phyloP scores from a whole-genome alignment of 1,284 basidiomycete species.

The Fomes fomentarius region DNA sequence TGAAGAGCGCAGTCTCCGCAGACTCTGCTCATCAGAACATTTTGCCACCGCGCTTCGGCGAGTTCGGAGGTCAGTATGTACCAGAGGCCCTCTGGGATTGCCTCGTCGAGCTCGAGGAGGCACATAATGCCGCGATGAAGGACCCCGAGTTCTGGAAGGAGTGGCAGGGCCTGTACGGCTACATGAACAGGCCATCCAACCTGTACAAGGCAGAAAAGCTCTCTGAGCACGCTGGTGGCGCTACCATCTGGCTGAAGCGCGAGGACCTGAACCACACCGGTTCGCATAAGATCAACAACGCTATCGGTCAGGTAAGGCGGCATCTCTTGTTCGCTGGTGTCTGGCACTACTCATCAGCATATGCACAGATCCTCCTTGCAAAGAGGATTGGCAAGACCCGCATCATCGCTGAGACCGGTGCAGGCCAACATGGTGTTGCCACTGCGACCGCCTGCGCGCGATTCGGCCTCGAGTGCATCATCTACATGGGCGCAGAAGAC shows the following conservation, averaged over 20 bases:
- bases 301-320: slow-evolving; percentile 76
- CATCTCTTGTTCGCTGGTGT: too few species aligned
- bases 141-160: slow-evolving; percentile 96
- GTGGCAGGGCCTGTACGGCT: slow-evolving; percentile 87
- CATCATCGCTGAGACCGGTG: slow-evolving; percentile 98
- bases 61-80: slow-evolving; percentile 97
- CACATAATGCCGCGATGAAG: slow-evolving; percentile 83
- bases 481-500: slow-evolving; percentile 99
- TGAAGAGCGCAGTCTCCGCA: slow-evolving; percentile 35
- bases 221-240: slow-evolving; percentile 72
- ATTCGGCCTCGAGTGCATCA: slow-evolving; percentile 93
- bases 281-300: slow-evolving; percentile 97
- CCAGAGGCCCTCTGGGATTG: slow-evolving; percentile 94
- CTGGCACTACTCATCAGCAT: background rate
- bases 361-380: slow-evolving; percentile 83
- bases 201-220: slow-evolving; percentile 74
- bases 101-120: slow-evolving; percentile 88
- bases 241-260: slow-evolving; percentile 97
- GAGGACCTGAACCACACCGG: slow-evolving; percentile 98
- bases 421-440: slow-evolving; percentile 98
- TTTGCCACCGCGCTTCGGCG: slow-evolving; percentile 87
- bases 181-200: slow-evolving; percentile 79
- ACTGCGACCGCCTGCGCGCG: slow-evolving; percentile 98
- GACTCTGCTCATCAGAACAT: slow-evolving; percentile 43
- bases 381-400: slow-evolving; percentile 92